Conservation (phyloP, 805 yeast species). For the Cyberlindnera xylosilytica region DNA sequence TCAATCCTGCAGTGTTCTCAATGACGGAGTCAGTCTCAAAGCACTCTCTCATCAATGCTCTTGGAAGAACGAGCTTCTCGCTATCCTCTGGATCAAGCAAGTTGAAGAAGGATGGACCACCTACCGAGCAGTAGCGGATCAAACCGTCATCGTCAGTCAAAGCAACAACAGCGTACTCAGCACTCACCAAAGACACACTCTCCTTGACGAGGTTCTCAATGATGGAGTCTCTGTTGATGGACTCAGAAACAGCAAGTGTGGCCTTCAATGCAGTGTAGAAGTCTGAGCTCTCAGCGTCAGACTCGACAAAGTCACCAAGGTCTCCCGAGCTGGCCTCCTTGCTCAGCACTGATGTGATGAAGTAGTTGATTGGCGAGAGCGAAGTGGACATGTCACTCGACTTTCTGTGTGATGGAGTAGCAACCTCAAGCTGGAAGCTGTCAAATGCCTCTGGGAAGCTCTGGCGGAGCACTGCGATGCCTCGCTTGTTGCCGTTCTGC, state of each 20-base stretch:
- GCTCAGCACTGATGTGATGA: slow-evolving; percentile 28
- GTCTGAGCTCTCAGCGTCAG: slow-evolving; percentile 14
- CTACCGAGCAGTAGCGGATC: slow-evolving; percentile 31
- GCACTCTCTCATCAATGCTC: slow-evolving; percentile 35
- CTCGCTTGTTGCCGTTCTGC: slow-evolving; percentile 28
- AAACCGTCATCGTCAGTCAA: slow-evolving; percentile 28
- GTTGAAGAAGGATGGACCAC: slow-evolving; percentile 30
- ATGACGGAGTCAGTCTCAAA: slow-evolving; percentile 36
- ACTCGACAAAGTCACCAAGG: slow-evolving; percentile 1
- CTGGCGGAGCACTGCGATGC: slow-evolving; percentile 26
- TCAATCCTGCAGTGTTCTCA: slow-evolving; percentile 35
- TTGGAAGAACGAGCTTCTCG: slow-evolving; percentile 31
- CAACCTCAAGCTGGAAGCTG: slow-evolving; percentile 28
- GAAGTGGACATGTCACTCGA: slow-evolving; percentile 12
- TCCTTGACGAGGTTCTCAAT: slow-evolving; percentile 37
- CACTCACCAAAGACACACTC: slow-evolving; percentile 36
- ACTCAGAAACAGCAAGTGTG: slow-evolving; percentile 48
- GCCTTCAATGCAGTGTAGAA: slow-evolving; percentile 39
- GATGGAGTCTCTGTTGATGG: slow-evolving; percentile 37
- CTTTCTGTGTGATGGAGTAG: slow-evolving; percentile 11
- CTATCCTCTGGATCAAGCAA: slow-evolving; percentile 31
- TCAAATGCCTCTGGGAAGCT: slow-evolving; percentile 30
- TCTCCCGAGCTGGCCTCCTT: slow-evolving; percentile 13
- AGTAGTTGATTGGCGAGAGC: slow-evolving; percentile 28
- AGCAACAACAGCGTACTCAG: slow-evolving; percentile 33